These are phyloP conservation scores for Gossypium australe DNA, from an alignment of 345 rosid species.

Conservation along the genomic window DNA sequence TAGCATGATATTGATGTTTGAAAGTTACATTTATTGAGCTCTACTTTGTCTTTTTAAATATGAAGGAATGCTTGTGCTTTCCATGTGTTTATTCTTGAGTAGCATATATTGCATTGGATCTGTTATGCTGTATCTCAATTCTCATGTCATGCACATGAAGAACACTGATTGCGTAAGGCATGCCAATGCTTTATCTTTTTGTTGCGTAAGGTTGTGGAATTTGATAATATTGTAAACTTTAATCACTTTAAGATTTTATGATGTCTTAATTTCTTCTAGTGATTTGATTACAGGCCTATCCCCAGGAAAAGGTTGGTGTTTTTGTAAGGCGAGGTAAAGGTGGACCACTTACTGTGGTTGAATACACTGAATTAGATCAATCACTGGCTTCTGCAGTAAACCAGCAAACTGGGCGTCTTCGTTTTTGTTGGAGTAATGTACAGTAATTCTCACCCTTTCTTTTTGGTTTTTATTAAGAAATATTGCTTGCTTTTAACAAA, in stretches of 20 bases:
- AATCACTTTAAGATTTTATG: background rate
- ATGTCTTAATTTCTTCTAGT: constrained; percentile 13
- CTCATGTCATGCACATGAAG: background rate
- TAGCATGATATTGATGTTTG: background rate
- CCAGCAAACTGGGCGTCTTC: constrained; percentile 93
- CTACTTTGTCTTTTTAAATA: background rate
- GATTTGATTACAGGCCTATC: constrained; percentile 58
- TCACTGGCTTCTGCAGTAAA: constrained; percentile 84
- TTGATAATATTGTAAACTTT: background rate
- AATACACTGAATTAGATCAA: constrained; percentile 86
- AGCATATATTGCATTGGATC: background rate
- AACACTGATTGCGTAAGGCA: background rate
- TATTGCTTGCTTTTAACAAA: constrained; percentile 8
- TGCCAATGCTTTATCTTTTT: background rate
- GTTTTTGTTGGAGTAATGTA: constrained; percentile 99
- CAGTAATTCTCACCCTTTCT: constrained; percentile 8
- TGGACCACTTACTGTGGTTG: constrained; percentile 94
- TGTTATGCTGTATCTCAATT: background rate
- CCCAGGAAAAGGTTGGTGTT: constrained; percentile 96
- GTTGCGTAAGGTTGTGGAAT: background rate
- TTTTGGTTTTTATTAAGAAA: background rate
- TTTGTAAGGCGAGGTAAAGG: constrained; percentile 99
- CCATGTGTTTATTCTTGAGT: background rate
- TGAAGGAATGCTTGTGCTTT: background rate
- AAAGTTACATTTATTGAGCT: background rate